Base-by-base conservation (phyloP, 106 monocot genomes). In the Vanilla planifolia region DNA sequence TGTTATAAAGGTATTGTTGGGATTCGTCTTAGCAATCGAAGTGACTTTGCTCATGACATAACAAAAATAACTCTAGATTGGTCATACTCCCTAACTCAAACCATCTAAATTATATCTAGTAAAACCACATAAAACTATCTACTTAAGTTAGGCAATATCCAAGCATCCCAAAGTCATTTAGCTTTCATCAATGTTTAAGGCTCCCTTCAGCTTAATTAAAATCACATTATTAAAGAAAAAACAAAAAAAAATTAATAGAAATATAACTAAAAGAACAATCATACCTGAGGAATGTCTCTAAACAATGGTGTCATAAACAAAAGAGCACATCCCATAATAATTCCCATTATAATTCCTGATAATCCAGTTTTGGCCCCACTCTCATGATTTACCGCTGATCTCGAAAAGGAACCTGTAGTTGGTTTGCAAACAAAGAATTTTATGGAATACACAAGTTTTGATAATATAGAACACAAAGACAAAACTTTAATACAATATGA, bases 351-450 rank as follows among this genome's bases (percentile, higher is more conserved):
- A 29, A 92, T 80, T 73, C 98, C 98, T 67, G 98, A 88, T 51
- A 99, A 65, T 63, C 98, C 98, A 35, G 98, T 85, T 77, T 63
- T 77, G 53, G 98, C 98, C 20, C 88, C 98, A 71, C 98, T 99
- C 50, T 92, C 98, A 76, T 99, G 68, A 82, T 92, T 99, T 48
- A 99, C 98, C 53, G 98, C 98, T 77, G 98, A 92, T 55, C 98
- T 88, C 36, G 98, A 92, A 81, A 99, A 99, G 9, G 98, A 99
- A 16, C 98, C 98, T 99, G 76, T 39, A 78, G 40, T 17, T 16
- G 55, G 26, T 63, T 37, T 57, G n/a, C 30, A 57, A 65, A 25
- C 16, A 23, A 33, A 28, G n/a, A 59, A 22, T 30, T 14, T 43
- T 23, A 48, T 16, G 0, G 4, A 53, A 16, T 4, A 28, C 16